Base-by-base conservation (phyloP, 179 eudicot species). In the Actinidia chinensis region DNA sequence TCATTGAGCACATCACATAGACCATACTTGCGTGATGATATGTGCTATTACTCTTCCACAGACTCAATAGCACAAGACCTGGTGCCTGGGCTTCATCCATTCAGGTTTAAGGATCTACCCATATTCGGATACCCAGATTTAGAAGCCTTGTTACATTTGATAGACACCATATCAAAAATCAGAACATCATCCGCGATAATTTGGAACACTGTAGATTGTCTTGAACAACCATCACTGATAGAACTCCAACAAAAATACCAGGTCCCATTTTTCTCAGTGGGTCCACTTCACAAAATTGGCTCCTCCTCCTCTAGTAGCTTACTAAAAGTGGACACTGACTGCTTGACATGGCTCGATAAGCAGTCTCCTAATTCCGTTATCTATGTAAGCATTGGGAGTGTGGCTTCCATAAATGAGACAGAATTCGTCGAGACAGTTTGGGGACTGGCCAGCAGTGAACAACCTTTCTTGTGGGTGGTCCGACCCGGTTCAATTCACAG, bases 361-460 rank as follows among this genome's bases (percentile, higher is more conserved):
- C 86, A 82, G 55, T 58, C 56, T 5, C 79, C 87, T 5, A 68
- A 54, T 0, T 82, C 86, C 0, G 86, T 80, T 59, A 12, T 86
- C 4, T 84, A 84, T 6, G 66, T 86, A 9, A 84, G 87, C 78
- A 68, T 86, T 47, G 89, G 84, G 44, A 84, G 87, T 79, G 46
- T 81, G 17, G 71, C 78, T 40, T 55, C 42, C 15, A 28, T 78
- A 23, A 75, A 76, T 9, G 72, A 82, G 79, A 71, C 70, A 4
- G 83, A 70, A 18, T 65, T 87, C 0, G 69, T 28, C 20, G 86
- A 87, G 80, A 79, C 79, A 73, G 86, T 82, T 33, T 76, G 60
- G 79, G 90, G 70, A 28, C 65, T 84, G n/a, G 79, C 83, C 8
- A 74, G 76, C 22, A 63, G 83, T 23, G 23, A 33, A 12, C 81